A percentile compares a stretch with the other conserved stretches of the same genome.
Conservation (phyloP, 2,329 filamentous ascomycete genomes). For the Cadophora sp. region DNA sequence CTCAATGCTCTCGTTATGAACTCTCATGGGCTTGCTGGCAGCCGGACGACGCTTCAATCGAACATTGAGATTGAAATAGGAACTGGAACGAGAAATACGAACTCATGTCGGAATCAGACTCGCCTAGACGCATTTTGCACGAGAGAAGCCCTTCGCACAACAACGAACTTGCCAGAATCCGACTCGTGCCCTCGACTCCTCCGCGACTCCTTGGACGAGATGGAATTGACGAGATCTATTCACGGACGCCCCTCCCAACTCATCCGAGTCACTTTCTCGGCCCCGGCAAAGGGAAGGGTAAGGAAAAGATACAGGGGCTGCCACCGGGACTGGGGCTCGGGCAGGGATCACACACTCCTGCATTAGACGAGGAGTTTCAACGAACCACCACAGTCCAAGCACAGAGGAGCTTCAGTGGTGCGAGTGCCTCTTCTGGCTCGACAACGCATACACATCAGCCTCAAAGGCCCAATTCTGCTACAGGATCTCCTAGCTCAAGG, state of each 20-base stretch:
- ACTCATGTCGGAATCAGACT: conserved; percentile 30
- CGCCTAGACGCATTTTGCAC: conserved; percentile 36
- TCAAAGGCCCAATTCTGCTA: conserved; percentile 37
- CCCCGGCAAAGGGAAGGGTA: conserved; percentile 31
- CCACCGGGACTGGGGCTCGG: background rate
- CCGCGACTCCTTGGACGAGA: conserved; percentile 31
- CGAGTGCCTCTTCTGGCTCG: conserved; percentile 30
- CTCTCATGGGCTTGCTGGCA: conserved; percentile 18
- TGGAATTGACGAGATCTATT: conserved; percentile 39
- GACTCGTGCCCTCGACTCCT: conserved; percentile 33
- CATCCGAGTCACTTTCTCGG: conserved; percentile 42
- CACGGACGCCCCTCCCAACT: conserved; percentile 43
- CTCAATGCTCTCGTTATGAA: conserved; percentile 19
- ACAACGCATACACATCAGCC: conserved; percentile 36
- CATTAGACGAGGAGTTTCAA: conserved; percentile 40
- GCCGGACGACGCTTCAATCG: conserved; percentile 14
- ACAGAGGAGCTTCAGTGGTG: conserved; percentile 32
- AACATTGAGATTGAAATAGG: conserved; percentile 8
- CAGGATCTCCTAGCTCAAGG: conserved; percentile 38
- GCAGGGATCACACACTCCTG: conserved; percentile 30
- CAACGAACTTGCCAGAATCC: conserved; percentile 31
- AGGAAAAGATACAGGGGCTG: conserved; percentile 20
- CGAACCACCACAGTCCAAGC: conserved; percentile 33
- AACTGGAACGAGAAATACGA: background rate
- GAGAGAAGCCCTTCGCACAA: conserved; percentile 37